These are phyloP conservation scores for Daphne laureola DNA, from an alignment of 441 rosid genomes.

Conservation along the genomic window DNA sequence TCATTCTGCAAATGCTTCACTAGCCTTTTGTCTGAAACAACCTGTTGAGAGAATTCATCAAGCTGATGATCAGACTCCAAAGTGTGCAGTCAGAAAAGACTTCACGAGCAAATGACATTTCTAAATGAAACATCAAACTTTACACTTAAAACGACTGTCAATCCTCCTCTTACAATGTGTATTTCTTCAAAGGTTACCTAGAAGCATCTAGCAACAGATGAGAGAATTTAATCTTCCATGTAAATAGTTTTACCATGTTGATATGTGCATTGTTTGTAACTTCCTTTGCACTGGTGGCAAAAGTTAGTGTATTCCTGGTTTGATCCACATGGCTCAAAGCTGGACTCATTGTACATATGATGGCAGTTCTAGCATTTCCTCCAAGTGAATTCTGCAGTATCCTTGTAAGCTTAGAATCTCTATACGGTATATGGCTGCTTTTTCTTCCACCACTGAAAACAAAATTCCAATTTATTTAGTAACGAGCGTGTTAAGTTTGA, in stretches of 20 bases:
- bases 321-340: conserved; percentile 86
- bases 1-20: conserved; percentile 82
- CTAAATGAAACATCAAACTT: not conserved
- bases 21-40: conserved; percentile 61
- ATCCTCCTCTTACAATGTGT: no score
- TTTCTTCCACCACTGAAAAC: conserved; percentile 60
- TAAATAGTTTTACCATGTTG: conserved; percentile 59
- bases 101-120: not conserved
- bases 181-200: not conserved
- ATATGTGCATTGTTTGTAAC: conserved; percentile 83
- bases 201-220: not conserved
- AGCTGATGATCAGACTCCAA: not conserved
- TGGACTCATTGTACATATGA: conserved; percentile 89
- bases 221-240: not conserved
- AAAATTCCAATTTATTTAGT: conserved; percentile 5
- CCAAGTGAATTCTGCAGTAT: conserved; percentile 92
- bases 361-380: conserved; percentile 92
- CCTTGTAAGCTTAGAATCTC: conserved; percentile 94
- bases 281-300: conserved; percentile 89
- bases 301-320: conserved; percentile 73
- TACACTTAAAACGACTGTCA: no score
- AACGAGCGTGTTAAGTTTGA: not conserved
- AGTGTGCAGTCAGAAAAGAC: not conserved
- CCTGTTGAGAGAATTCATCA: conserved; percentile 31
- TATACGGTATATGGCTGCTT: conserved; percentile 67